Evolutionary conservation across 179 eudicot genomes (phyloP).

Genomic region (Drosera spatulata): DNA sequence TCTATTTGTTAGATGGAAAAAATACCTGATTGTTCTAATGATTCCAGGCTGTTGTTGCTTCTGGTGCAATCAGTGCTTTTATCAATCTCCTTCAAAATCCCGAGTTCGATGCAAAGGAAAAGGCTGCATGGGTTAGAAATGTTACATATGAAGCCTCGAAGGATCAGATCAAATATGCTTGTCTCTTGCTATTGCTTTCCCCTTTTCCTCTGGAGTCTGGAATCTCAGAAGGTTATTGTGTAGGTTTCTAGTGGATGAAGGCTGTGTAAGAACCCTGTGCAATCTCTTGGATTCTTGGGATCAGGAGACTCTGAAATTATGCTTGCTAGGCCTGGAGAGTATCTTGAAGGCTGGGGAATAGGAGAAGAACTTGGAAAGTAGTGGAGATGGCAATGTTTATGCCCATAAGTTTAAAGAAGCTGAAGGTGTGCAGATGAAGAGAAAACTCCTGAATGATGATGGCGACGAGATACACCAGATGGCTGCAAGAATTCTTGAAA

Average conservation of each 20-base stretch:
- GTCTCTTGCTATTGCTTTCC: neutral
- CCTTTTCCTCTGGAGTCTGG: neutral
- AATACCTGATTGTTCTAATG: no score
- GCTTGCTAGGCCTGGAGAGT: slow-evolving; percentile 69
- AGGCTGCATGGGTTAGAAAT: slow-evolving; percentile 77
- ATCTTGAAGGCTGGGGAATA: slow-evolving; percentile 67
- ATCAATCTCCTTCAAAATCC: slow-evolving; percentile 51
- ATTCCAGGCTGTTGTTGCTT: slow-evolving; percentile 40
- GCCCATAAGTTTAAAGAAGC: slow-evolving; percentile 60
- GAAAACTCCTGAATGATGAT: slow-evolving; percentile 61
- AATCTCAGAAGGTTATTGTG: neutral
- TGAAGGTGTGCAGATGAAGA: slow-evolving; percentile 65
- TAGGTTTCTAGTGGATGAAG: slow-evolving; percentile 52
- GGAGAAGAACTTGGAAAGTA: slow-evolving; percentile 38
- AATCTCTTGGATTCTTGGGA: slow-evolving; percentile 64
- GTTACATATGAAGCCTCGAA: slow-evolving; percentile 69
- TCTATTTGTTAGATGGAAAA: no score
- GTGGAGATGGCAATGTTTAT: slow-evolving; percentile 39
- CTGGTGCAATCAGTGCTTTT: slow-evolving; percentile 47
- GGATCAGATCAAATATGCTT: slow-evolving; percentile 55
- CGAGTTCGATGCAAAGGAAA: slow-evolving; percentile 68
- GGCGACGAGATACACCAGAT: slow-evolving; percentile 69
- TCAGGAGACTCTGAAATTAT: slow-evolving; percentile 61
- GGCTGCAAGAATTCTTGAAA: slow-evolving; percentile 54
- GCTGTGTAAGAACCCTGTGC: slow-evolving; percentile 61